A percentile compares a stretch with the other conserved stretches of the same genome.
phyloP scores from a whole-genome alignment of 2,329 filamentous ascomycete species.

The Beauveria sp. region DNA sequence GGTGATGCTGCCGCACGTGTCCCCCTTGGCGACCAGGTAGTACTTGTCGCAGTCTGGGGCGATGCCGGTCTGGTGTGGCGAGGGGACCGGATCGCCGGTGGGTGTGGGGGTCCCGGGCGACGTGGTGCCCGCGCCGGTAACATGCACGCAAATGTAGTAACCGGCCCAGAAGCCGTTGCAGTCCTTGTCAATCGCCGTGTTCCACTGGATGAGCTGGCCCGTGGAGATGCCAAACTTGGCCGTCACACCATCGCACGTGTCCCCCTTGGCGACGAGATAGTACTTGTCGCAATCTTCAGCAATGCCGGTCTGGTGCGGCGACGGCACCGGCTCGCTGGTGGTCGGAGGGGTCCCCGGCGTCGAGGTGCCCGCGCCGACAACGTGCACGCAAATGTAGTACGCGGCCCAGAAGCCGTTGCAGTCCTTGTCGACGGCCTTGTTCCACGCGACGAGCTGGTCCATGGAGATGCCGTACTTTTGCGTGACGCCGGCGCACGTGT shows the following conservation, averaged over 20 bases:
- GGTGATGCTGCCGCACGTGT: constrained; percentile 1
- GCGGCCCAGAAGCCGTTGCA: background rate
- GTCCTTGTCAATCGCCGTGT: constrained; percentile 2
- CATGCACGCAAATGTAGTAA: background rate
- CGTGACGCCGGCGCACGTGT: constrained; percentile 9
- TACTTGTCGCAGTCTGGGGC: constrained; percentile 5
- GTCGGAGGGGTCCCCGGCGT: background rate
- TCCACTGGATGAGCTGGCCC: constrained; percentile 8
- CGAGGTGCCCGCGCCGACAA: background rate
- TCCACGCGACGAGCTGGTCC: constrained; percentile 11
- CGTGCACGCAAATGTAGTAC: constrained; percentile 1
- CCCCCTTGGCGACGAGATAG: background rate
- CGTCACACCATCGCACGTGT: constrained; percentile 4
- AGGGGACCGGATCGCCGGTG: background rate
- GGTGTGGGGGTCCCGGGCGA: background rate
- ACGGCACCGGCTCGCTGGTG: background rate
- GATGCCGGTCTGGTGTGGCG: constrained; percentile 8
- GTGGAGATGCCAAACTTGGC: background rate
- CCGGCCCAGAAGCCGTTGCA: background rate
- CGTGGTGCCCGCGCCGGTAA: background rate
- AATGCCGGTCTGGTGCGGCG: constrained; percentile 10
- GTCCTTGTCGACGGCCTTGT: constrained; percentile 3
- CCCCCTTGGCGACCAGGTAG: background rate
- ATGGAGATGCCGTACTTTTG: constrained; percentile 3
- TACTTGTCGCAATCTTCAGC: constrained; percentile 5